Conservation (phyloP, 169 alveolate species). For the Miamiensis avidus region DNA sequence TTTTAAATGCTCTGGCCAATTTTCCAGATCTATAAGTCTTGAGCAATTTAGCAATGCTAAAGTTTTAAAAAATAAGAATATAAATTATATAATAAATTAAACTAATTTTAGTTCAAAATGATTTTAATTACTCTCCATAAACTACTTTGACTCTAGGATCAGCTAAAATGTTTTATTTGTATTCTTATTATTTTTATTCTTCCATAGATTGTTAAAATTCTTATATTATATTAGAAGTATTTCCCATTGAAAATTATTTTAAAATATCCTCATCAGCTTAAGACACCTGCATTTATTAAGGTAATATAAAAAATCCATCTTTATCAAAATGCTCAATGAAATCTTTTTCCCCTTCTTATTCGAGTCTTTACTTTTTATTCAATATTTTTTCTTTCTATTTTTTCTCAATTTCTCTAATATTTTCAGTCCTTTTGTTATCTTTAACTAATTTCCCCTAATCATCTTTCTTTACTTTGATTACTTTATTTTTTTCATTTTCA, state of each 20-base stretch:
- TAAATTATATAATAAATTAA: constrained; percentile 27
- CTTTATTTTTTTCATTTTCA: neutral
- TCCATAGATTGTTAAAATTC: constrained; percentile 50
- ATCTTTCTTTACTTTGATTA: too few species aligned
- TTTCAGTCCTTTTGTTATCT: neutral
- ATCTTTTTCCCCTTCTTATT: constrained; percentile 67
- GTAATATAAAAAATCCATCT: constrained; percentile 60
- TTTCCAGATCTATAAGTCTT: constrained; percentile 91
- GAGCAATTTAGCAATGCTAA: constrained; percentile 81
- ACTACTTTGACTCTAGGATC: constrained; percentile 51
- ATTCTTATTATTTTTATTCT: constrained; percentile 49
- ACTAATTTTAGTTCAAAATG: constrained; percentile 27
- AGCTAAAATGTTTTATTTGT: constrained; percentile 29
- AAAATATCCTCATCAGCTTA: constrained; percentile 64
- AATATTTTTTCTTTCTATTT: constrained; percentile 45
- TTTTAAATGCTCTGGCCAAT: constrained; percentile 93
- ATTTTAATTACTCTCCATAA: constrained; percentile 41
- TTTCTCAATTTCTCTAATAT: constrained; percentile 14
- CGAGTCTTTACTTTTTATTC: constrained; percentile 32
- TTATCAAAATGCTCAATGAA: constrained; percentile 68
- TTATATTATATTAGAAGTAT: constrained; percentile 2
- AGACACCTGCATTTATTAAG: constrained; percentile 48
- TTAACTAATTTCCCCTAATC: neutral
- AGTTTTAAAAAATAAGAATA: constrained; percentile 42
- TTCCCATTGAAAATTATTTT: constrained; percentile 26